These are phyloP conservation scores for Graphium sp. DNA, from an alignment of 2,329 filamentous ascomycete species.

Conservation along the genomic window DNA sequence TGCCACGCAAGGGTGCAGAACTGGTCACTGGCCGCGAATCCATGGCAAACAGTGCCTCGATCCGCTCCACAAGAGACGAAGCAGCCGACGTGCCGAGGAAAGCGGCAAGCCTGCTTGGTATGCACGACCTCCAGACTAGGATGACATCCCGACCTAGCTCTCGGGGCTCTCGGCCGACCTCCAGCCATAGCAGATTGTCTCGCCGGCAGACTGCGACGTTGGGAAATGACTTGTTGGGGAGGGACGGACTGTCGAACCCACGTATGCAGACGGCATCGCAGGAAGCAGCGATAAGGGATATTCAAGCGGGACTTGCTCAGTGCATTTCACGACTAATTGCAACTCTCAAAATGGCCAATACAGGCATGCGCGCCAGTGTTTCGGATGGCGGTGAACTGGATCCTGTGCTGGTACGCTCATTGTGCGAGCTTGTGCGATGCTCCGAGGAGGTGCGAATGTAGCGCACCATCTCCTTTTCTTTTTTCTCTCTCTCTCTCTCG, in stretches of 20 bases:
- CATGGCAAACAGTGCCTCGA: too few relatives aligned
- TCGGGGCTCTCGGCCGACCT: slow-evolving; percentile 10
- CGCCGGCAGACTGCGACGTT: too few relatives aligned
- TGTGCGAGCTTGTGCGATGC: slow-evolving; percentile 5
- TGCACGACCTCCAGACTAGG: slow-evolving; percentile 15
- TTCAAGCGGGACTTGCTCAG: slow-evolving; percentile 29
- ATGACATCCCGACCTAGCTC: slow-evolving; percentile 7
- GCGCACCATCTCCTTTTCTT: neutral
- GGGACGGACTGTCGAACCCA: too few relatives aligned
- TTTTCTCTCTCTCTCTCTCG: slow-evolving; percentile 1
- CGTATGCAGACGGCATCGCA: slow-evolving; percentile 12
- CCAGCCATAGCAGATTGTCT: too few relatives aligned
- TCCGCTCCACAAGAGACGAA: too few relatives aligned
- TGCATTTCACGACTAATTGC: slow-evolving; percentile 33
- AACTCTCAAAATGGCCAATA: slow-evolving; percentile 19
- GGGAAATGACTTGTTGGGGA: too few relatives aligned
- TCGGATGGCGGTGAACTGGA: slow-evolving; percentile 2
- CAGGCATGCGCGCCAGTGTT: neutral
- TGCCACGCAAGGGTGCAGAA: too few relatives aligned
- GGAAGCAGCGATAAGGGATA: slow-evolving; percentile 20
- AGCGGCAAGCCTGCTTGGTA: slow-evolving; percentile 31
- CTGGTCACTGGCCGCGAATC: too few relatives aligned
- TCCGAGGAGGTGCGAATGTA: slow-evolving; percentile 1
- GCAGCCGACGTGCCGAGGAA: slow-evolving; percentile 27
- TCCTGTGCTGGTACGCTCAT: slow-evolving; percentile 4